Base-by-base conservation (phyloP, 169 alveolate genomes). In the Cystoisospora suis region DNA sequence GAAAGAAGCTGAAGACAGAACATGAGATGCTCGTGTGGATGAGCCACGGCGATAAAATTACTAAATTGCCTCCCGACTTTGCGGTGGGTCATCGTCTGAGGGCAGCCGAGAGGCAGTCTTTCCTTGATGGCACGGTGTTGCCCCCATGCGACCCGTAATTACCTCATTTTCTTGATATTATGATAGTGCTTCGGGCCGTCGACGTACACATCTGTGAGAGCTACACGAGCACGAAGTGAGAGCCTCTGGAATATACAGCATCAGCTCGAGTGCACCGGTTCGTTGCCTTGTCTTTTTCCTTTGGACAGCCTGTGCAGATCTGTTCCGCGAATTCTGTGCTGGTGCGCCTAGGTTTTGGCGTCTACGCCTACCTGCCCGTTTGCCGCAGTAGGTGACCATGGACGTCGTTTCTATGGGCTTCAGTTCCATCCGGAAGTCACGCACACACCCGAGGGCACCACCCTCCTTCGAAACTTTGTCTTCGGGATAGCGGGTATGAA, bases 381-480 rank as follows among this genome's bases (percentile, higher is more conserved):
- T 44, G 95, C 93, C 34, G 93, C 93, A 3, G 87, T 90, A 9
- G 95, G 85, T 32, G 88, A 75, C 32, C 79, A 56, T 58, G 83
- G 0, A 15, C 80, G 87, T 17, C 89, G 81, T 56, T 46, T 93
- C 75, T 93, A 80, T 59, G 94, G 94, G n/a, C 87, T 93, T 61
- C 95, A 93, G 89, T 93, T 93, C 80, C 95, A 93, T 45, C 95
- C 95, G 4, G 95, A 93, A 81, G 95, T 93, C 81, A 89, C 95
- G 3, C 95, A 93, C 89, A 91, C 94, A 0, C 90, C 90, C 45
- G 58, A 89, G 47, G 95, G 95, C 9, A 87, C 87, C 40, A 47
- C 47, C 79, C 87, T 93, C 90, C 87, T 93, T 69, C 89, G 90
- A 77, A 91, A 85, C 93, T 93, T 93, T 45, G 89, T 72, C 79